Percentiles rank a stretch among this genome's conserved stretches.
phyloP scores from a whole-genome alignment of 371 early-diverging fungal species.

The Paraphysoderma sedebokerense region DNA sequence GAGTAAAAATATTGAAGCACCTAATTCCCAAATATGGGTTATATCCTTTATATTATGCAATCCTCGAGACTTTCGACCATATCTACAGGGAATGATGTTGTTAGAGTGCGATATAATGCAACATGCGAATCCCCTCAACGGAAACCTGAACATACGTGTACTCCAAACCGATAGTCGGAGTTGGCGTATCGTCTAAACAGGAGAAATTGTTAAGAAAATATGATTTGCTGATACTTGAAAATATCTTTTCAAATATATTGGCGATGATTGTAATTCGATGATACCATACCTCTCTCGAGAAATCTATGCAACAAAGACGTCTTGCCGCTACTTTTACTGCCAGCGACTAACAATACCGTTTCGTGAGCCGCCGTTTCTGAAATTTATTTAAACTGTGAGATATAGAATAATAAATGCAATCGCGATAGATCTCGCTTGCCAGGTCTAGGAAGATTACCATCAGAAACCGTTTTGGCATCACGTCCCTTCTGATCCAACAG shows the following conservation, averaged over 20 bases:
- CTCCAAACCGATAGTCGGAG: constrained; percentile 23
- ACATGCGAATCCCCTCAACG: not conserved
- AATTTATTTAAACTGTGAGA: not conserved
- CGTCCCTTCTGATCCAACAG: not conserved
- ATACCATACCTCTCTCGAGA: constrained; percentile 16
- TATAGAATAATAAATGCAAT: not conserved
- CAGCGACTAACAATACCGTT: constrained; percentile 18
- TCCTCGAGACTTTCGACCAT: constrained; percentile 22
- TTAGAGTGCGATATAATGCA: not conserved
- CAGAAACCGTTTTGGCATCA: not conserved
- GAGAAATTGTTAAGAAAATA: not conserved
- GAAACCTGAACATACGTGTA: constrained; percentile 15
- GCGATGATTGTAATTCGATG: not conserved
- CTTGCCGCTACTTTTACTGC: constrained; percentile 19
- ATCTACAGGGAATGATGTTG: constrained; percentile 6
- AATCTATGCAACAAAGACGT: constrained; percentile 19
- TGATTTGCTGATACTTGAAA: not conserved
- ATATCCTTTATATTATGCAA: constrained; percentile 23
- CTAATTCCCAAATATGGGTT: constrained; percentile 29
- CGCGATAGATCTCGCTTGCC: not conserved
- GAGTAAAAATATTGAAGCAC: constrained; percentile 5
- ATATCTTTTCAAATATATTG: not conserved
- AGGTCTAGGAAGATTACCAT: not conserved
- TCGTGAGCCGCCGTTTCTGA: constrained; percentile 6
- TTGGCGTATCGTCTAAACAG: constrained; percentile 17